A percentile compares a stretch with the other conserved stretches of the same genome.
These are phyloP conservation scores for Rhizopogon sp. DNA, from an alignment of 768 basidiomycete species.

Conservation along the genomic window DNA sequence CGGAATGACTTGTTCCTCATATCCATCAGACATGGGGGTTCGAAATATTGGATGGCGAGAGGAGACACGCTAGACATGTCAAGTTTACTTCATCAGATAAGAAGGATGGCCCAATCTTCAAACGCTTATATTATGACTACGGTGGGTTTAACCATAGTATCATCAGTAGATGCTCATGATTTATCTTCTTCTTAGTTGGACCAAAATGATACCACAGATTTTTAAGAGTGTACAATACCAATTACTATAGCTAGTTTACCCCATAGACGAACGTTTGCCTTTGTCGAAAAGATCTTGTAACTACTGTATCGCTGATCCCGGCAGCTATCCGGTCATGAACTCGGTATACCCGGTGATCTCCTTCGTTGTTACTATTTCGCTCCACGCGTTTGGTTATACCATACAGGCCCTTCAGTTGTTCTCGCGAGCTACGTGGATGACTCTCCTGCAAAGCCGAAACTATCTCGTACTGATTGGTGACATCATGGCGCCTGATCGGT, in stretches of 20 bases:
- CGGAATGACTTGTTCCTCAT: not conserved
- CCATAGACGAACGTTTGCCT: not conserved
- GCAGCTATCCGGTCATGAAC: no score
- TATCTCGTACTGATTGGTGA: no score
- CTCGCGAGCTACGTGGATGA: not conserved
- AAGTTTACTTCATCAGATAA: slow-evolving; percentile 58
- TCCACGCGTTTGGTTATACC: not conserved
- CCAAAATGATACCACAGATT: slow-evolving; percentile 5
- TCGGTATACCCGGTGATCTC: no score
- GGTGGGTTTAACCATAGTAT: slow-evolving; percentile 33
- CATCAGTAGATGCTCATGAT: slow-evolving; percentile 10
- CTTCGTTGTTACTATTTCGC: no score
- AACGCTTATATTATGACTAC: slow-evolving; percentile 63
- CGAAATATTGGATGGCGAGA: slow-evolving; percentile 50
- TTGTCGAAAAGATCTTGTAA: not conserved
- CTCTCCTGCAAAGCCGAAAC: not conserved
- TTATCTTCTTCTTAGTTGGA: slow-evolving; percentile 10
- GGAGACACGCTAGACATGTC: slow-evolving; percentile 56
- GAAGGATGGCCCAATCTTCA: slow-evolving; percentile 45
- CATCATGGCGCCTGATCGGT: not conserved
- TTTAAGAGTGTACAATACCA: not conserved
- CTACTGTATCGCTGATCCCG: not conserved
- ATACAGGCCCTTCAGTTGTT: not conserved
- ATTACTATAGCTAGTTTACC: not conserved
- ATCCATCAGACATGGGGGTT: slow-evolving; percentile 54